These are phyloP conservation scores for Cutaneotrichosporon cutaneum DNA, from an alignment of 1,284 basidiomycete species.

Conservation along the genomic window DNA sequence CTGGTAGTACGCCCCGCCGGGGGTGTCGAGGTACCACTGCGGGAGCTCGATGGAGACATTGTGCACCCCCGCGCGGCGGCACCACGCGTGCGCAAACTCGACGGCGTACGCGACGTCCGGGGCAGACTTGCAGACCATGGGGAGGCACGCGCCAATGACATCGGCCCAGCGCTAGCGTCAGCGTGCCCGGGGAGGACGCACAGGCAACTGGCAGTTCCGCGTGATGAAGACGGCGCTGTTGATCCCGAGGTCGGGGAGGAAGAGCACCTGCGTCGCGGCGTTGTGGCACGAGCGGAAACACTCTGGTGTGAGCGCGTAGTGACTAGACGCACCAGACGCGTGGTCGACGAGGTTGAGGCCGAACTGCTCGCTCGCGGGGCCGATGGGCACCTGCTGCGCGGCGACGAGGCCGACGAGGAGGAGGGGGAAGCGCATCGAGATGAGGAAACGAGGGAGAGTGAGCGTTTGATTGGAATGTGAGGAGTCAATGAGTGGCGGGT, in stretches of 20 bases:
- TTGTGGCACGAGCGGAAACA: conserved; percentile 37
- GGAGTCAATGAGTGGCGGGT: not conserved
- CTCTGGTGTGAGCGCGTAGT: conserved; percentile 17
- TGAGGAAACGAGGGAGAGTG: not conserved
- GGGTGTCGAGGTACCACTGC: conserved; percentile 23
- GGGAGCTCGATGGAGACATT: conserved; percentile 31
- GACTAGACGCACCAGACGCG: not conserved
- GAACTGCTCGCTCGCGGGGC: not conserved
- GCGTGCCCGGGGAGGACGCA: conserved; percentile 20
- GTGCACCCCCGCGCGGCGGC: conserved; percentile 34
- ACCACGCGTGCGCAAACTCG: conserved; percentile 38
- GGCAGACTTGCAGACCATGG: conserved; percentile 32
- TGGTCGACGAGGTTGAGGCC: conserved; percentile 1
- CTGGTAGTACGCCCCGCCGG: conserved; percentile 37
- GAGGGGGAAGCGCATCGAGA: not conserved
- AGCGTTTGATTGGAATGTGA: not conserved
- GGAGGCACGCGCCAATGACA: conserved; percentile 34
- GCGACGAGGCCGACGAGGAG: not conserved
- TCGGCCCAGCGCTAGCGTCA: conserved; percentile 24
- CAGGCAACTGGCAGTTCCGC: conserved; percentile 33
- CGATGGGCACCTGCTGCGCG: not conserved
- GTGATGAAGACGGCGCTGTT: conserved; percentile 25
- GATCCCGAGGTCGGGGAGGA: conserved; percentile 19
- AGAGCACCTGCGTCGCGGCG: conserved; percentile 14
- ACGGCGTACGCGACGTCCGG: conserved; percentile 45